Base-by-base conservation (phyloP, 371 early-diverging fungal species). In the Mortierella sp. region DNA sequence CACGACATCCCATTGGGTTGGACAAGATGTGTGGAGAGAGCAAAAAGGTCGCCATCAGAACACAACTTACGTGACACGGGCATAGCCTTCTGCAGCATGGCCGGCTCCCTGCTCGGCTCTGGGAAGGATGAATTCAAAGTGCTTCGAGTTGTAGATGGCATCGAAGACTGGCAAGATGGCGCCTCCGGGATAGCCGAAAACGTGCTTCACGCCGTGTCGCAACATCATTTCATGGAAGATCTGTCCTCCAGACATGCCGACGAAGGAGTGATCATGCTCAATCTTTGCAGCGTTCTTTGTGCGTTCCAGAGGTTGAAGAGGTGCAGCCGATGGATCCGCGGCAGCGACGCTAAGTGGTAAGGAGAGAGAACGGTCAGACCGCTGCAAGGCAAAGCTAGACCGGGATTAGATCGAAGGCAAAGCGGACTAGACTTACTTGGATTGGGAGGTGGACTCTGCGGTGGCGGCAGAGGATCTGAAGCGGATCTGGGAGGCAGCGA, bases 161-260 rank as follows among this genome's bases (percentile, higher is more conserved):
- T 96, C 97, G 81, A 95, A 97, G 3, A 98, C 97, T 14, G 98
- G 98, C 59, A 96, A 86, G 72, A 96, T 96, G 21, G 98, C 98
- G 58, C 97, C 97, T 60, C 97, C 98, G 46, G 97, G 96, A 73
- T 98, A 98, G 14, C 98, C 98, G 85, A 98, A 98, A 50, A 97
- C 86, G 65, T 93, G 92, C 79, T 95, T 91, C 26, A 98, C 98
- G 54, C 86, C 84, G 62, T 96, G 95, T 53, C 94, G 86, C 54
- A 95, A 84, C 96, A 98, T 96, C 97, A 96, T 96, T 71, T 97
- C 96, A 81, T 98, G 98, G 76, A 98, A 96, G 72, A 98, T 97
- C 81, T 97, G 91, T 45, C 98, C 98, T 67, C 98, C 98, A n/a
- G 95, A 93, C 91, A 93, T 91, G 43, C 98, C 98, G 10, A 97